A percentile compares a stretch with the other conserved stretches of the same genome.
Conservation (phyloP, 2,329 filamentous ascomycete species). For the Aspergillus pseudoviridinutans region DNA sequence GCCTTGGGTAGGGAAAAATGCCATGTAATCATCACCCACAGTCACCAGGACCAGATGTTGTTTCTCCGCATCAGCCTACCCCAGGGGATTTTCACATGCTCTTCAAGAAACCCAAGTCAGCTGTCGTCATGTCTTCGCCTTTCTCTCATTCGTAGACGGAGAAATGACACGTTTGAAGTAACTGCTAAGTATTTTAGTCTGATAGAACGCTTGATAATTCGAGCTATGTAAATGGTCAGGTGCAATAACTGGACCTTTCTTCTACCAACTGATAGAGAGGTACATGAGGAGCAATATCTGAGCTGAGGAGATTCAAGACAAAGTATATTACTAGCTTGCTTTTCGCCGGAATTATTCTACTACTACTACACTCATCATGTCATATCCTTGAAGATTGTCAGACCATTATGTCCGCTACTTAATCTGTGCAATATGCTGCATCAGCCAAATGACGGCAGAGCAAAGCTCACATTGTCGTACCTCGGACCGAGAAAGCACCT, state of each 20-base stretch:
- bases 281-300: neutral
- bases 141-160: neutral
- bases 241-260: neutral
- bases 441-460: neutral
- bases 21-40: neutral
- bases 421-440: neutral
- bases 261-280: neutral
- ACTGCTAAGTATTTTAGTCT: neutral
- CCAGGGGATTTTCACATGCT: neutral
- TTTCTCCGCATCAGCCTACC: neutral
- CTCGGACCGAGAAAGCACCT: conserved; percentile 7
- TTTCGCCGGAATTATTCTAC: neutral
- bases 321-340: neutral
- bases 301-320: neutral
- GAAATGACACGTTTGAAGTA: neutral
- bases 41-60: neutral
- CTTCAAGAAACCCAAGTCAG: neutral
- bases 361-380: neutral
- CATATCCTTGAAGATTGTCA: neutral
- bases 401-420: neutral
- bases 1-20: neutral
- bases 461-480: conserved; percentile 4
- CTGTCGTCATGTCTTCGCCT: neutral
- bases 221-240: neutral
- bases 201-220: neutral